Evolutionary conservation across 1,284 basidiomycete genomes (phyloP), one percentile per base, ranked within the genome.

Genomic region (Sutorius eximius): DNA sequence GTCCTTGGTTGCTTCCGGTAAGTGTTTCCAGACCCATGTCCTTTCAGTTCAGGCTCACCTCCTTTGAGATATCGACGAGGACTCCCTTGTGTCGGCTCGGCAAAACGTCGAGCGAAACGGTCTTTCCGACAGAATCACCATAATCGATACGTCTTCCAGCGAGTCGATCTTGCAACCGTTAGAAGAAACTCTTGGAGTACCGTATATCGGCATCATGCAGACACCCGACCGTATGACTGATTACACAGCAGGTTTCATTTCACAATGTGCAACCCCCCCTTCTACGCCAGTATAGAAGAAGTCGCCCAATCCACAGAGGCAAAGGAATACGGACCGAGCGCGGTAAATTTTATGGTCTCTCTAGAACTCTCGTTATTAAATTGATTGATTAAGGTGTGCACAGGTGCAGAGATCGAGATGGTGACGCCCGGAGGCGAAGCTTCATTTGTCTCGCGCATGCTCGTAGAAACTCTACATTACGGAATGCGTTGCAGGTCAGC

Each of bases 211-310:
- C 20, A 5, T 18, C 22, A 16, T 47, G 27, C 13, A 45, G 9
- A 42, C 33, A 36, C 40, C 10, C 34, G n/a, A 11, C 24, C 42
- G 13, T 5, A 11, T 46, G 46, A 52, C 51, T 51, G 22, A 57
- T 41, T 12, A 5, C 11, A 42, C 9, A 9, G 30, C 27, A 76
- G 77, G 22, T 83, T 82, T 69, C 80, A 85, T 55, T 91, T 95
- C 61, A 85, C 85, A 0, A 93, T 98, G 85, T 98, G 95, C 73
- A 98, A 98, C 67, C 96, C 96, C 0, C 95, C 95, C 0, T 98
- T 98, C 72, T 98, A 96, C 67, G 69, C 75, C 13, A 90, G 85
- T 49, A 63, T 69, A 1, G 81, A 85, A 22, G 95, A 98, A 53
- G 81, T 95, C 5, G 61, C 66, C 0, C 70, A 73, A 1, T 84